phyloP scores from a whole-genome alignment of 257 asterid genomes.

The Handroanthus guayacan region DNA sequence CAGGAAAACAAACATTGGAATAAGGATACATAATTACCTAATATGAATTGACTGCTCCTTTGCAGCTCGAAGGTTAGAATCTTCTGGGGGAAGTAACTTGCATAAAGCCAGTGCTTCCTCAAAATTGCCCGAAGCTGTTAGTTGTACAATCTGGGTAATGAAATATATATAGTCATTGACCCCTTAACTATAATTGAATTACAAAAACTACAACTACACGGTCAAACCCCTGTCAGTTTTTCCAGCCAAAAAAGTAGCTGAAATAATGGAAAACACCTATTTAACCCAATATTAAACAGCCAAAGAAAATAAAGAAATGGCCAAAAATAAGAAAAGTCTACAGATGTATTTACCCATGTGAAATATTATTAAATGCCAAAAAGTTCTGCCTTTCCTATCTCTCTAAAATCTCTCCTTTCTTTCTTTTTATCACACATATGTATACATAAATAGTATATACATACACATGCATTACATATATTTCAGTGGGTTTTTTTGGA shows the following conservation, averaged over 20 bases:
- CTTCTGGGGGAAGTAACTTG: slow-evolving; percentile 96
- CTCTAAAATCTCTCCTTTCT: neutral
- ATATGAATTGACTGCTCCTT: slow-evolving; percentile 98
- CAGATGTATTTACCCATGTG: neutral
- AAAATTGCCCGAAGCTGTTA: slow-evolving; percentile 96
- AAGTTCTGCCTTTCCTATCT: neutral
- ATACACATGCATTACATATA: neutral
- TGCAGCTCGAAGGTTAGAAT: slow-evolving; percentile 90
- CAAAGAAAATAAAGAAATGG: no score
- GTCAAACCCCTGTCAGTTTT: neutral
- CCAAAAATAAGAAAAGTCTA: neutral
- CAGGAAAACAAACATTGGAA: neutral
- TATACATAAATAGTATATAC: neutral
- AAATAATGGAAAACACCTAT: no score
- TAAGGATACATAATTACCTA: slow-evolving; percentile 52
- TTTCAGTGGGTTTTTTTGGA: neutral
- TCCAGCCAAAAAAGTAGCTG: neutral
- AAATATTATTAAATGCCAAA: neutral
- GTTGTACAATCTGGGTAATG: slow-evolving; percentile 84
- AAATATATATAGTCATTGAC: slow-evolving; percentile 33
- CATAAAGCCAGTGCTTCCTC: slow-evolving; percentile 98
- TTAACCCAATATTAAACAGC: no score
- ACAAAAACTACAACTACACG: neutral
- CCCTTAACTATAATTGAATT: neutral
- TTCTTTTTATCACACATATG: neutral